Evolutionary conservation across 2,329 filamentous ascomycete genomes (phyloP), one percentile per base, ranked within the genome.

Genomic region (Diaporthe vaccinii): DNA sequence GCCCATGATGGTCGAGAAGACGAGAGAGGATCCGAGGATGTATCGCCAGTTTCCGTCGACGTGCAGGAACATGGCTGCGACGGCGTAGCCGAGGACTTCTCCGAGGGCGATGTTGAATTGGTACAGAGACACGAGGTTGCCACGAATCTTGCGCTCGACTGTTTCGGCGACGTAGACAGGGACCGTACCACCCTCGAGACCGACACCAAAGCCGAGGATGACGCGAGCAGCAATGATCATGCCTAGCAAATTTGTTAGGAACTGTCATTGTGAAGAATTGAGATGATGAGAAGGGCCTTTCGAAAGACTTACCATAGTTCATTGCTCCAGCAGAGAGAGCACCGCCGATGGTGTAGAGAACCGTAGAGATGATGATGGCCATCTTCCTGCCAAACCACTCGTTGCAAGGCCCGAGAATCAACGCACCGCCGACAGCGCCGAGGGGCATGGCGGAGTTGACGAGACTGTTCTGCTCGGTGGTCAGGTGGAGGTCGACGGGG

Each of bases 61-160:
- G n/a, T 86, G 88, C 76, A 94, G 86, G 82, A 95, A 95, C 74
- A 94, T 94, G 62, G 93, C 93, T 0, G 91, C 93, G 1, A 94
- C 89, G 7, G 91, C 93, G 76, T 94, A 94, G 3, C 93, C 93
- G 1, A 95, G 85, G 2, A 95, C 93, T 79, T 94, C 93, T 39
- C 93, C 93, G 0, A 95, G 87, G 0, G 93, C 93, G 79, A 95
- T 95, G 83, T 93, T 94, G 83, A 94, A 90, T 80, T 95, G 93
- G 82, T 94, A 95, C 0, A 94, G 85, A 0, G 92, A 94, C 1
- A 95, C 93, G 68, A 95, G 84, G 81, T 94, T 94, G 78, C 93
- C 93, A 79, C 93, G 90, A 34, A 93, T 87, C 75, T 87, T 88
- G 44, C 90, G 87, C 79, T 93, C 91, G 58, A 94, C 93, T 0